These are phyloP conservation scores for Sclerotinia sclerotiorum DNA, from an alignment of 2,329 filamentous ascomycete genomes.

Conservation along the genomic window DNA sequence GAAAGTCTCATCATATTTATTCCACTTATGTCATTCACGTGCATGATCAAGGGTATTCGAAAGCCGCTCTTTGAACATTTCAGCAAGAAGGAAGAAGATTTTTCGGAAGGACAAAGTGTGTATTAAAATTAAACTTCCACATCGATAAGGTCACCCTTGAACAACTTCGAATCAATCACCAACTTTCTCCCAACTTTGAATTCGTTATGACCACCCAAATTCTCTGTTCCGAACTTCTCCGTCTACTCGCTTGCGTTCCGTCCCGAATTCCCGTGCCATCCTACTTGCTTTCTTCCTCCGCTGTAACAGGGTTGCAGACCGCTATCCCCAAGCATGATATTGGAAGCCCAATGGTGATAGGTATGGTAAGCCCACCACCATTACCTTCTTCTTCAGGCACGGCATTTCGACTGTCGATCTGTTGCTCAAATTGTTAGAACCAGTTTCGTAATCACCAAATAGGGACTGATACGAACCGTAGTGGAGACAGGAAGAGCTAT, in stretches of 20 bases:
- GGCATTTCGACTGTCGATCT: constrained; percentile 27
- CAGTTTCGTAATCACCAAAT: background rate
- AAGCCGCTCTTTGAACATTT: no score
- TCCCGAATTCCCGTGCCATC: no score
- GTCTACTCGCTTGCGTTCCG: background rate
- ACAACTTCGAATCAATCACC: background rate
- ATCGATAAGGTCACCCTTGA: no score
- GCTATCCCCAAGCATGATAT: background rate
- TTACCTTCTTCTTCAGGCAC: background rate
- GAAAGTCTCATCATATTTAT: no score
- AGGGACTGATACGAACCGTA: background rate
- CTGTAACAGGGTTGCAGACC: constrained; percentile 6
- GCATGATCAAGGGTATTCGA: no score
- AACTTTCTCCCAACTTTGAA: background rate
- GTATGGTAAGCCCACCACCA: background rate
- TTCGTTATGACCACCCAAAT: background rate
- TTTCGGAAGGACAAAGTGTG: background rate
- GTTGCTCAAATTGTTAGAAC: constrained; percentile 38
- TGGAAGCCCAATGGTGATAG: background rate
- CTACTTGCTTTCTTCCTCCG: background rate
- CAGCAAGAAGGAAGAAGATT: no score
- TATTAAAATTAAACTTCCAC: background rate
- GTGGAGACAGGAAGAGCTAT: background rate
- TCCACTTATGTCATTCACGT: no score
- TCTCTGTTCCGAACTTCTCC: background rate